Percentiles rank a stretch among this genome's conserved stretches.
These are phyloP conservation scores for Solanum hybrid DNA, from an alignment of 305 asterid genomes.

Conservation along the genomic window DNA sequence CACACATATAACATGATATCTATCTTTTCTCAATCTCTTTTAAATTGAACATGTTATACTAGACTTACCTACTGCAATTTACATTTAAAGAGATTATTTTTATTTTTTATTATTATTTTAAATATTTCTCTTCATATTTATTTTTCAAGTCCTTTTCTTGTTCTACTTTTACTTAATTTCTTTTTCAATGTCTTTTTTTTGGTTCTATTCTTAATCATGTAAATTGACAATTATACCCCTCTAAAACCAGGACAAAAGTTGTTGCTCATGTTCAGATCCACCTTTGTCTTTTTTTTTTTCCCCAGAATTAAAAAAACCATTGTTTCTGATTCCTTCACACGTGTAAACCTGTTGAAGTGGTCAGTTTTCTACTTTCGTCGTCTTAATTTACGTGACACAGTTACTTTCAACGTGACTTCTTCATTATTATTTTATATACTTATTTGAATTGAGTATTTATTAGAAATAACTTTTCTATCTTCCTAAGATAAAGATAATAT, in stretches of 20 bases:
- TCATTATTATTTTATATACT: too few species aligned
- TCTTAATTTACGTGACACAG: too few species aligned
- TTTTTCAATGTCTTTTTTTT: neutral
- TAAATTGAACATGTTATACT: too few species aligned
- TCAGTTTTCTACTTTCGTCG: neutral
- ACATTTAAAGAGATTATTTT: neutral
- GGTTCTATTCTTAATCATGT: neutral
- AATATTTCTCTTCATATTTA: neutral
- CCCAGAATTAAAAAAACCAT: neutral
- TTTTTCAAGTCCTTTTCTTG: neutral
- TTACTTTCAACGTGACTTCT: too few species aligned
- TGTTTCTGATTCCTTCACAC: neutral
- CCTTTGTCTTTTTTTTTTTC: neutral
- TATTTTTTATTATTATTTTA: neutral
- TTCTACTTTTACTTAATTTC: neutral
- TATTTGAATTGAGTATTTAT: too few species aligned
- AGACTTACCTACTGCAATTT: neutral
- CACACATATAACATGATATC: rapidly evolving
- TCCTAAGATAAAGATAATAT: too few species aligned
- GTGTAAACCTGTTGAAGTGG: neutral
- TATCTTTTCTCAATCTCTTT: too few species aligned
- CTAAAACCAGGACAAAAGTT: neutral
- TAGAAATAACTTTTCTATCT: too few species aligned
- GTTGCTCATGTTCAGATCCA: neutral
- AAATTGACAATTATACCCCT: neutral